Evolutionary conservation across 352 stramenopile species (phyloP).

Genomic region (Phytopythium delawarense): DNA sequence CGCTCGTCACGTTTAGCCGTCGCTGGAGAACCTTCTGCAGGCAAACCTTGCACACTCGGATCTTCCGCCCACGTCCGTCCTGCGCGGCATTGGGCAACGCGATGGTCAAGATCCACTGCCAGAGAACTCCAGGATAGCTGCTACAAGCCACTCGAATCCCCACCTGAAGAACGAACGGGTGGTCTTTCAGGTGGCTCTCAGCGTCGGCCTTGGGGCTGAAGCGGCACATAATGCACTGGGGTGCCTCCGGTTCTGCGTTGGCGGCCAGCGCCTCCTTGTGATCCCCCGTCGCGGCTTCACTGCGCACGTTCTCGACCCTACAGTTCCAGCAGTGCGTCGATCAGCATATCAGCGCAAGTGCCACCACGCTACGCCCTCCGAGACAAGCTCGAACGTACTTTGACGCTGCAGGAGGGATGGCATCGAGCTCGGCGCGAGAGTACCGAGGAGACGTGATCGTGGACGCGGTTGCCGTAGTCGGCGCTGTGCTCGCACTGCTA

Average conservation of each 20-base stretch:
- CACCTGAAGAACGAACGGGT: constrained; percentile 76
- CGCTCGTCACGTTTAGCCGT: constrained; percentile 18
- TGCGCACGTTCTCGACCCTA: neutral
- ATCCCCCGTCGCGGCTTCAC: neutral
- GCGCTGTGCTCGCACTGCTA: neutral
- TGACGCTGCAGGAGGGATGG: neutral
- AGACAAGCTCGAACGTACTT: neutral
- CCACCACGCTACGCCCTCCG: neutral
- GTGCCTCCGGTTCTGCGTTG: neutral
- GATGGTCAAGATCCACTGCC: neutral
- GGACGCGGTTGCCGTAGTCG: neutral
- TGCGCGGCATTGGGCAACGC: constrained; percentile 8
- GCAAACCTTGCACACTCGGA: constrained; percentile 67
- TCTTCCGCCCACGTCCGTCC: constrained; percentile 42
- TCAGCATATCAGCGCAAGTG: neutral
- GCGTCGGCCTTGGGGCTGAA: constrained; percentile 20
- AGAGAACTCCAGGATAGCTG: neutral
- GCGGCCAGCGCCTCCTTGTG: neutral
- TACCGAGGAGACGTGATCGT: neutral
- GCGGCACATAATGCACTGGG: constrained; percentile 46
- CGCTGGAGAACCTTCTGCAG: constrained; percentile 47
- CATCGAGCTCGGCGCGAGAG: constrained; percentile 6
- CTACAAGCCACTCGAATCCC: neutral
- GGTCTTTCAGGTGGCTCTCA: constrained; percentile 33
- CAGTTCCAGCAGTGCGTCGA: neutral